Conservation (phyloP, 176 grass and related monocot genomes). For the Otatea glauca region DNA sequence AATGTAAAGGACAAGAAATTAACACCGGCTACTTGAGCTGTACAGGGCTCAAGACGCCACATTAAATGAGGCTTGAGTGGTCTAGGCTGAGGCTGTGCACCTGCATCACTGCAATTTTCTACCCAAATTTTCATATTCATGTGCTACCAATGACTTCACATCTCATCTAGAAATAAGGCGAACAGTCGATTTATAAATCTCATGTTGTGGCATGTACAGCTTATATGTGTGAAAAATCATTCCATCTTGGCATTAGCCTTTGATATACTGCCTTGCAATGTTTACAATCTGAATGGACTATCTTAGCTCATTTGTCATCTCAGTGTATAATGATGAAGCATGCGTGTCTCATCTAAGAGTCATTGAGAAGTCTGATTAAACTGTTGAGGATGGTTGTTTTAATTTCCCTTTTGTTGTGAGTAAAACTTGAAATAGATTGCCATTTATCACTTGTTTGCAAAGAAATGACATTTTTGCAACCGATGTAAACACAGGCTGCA, state of each 20-base stretch:
- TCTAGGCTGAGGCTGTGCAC: constrained; percentile 3
- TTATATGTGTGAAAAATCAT: not conserved
- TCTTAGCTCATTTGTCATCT: not conserved
- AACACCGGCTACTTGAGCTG: constrained; percentile 43
- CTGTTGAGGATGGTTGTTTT: not conserved
- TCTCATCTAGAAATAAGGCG: not conserved
- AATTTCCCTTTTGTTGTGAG: not conserved
- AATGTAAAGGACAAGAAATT: constrained; percentile 57
- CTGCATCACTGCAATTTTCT: constrained; percentile 21
- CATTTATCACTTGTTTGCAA: constrained; percentile 9
- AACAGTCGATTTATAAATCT: constrained; percentile 14
- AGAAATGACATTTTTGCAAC: constrained; percentile 13
- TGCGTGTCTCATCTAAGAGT: not conserved
- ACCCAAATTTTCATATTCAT: constrained; percentile 15
- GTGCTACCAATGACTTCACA: not conserved
- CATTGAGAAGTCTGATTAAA: not conserved
- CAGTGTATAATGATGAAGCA: not conserved
- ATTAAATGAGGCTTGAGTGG: constrained; percentile 54
- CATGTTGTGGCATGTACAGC: not conserved
- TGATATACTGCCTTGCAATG: not conserved
- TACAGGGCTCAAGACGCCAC: constrained; percentile 45
- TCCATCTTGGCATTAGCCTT: not conserved
- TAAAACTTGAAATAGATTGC: not conserved
- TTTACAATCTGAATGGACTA: not conserved
- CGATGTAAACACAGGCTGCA: constrained; percentile 62